Evolutionary conservation across 306 rosid species (phyloP).

Genomic region (Senna siamea): DNA sequence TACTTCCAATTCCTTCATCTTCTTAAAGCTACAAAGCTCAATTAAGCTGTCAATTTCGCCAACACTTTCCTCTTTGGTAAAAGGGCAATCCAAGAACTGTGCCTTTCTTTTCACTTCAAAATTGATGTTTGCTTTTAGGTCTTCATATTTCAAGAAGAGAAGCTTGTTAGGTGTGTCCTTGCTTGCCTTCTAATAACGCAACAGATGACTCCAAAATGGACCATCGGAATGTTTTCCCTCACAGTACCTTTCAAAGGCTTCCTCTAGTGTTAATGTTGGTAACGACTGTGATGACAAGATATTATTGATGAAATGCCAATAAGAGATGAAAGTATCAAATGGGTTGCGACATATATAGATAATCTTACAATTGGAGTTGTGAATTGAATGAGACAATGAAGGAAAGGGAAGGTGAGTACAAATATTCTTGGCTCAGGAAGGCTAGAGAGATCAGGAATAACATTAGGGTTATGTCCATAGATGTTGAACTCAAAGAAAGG

Average conservation of each 20-base stretch:
- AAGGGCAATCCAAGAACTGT: conserved; percentile 37
- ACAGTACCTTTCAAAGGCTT: conserved; percentile 50
- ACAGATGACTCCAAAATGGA: conserved; percentile 62
- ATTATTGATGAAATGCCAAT: conserved; percentile 35
- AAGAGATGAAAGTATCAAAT: conserved; percentile 56
- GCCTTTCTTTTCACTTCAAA: conserved; percentile 44
- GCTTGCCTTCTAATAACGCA: conserved; percentile 66
- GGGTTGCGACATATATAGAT: conserved; percentile 65
- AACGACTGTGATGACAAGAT: not conserved
- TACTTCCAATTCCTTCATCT: conserved; percentile 52
- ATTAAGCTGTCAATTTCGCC: conserved; percentile 46
- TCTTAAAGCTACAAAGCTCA: conserved; percentile 43
- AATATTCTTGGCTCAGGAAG: conserved; percentile 51
- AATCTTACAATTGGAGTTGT: conserved; percentile 39
- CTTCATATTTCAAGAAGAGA: not conserved
- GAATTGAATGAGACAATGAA: conserved; percentile 43
- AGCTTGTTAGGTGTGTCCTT: conserved; percentile 42
- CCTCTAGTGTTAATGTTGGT: conserved; percentile 40
- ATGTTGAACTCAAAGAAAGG: conserved; percentile 49
- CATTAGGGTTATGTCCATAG: conserved; percentile 9
- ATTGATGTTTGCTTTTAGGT: not conserved
- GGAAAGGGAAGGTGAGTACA: conserved; percentile 54
- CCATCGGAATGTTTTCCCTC: conserved; percentile 50
- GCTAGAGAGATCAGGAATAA: conserved; percentile 46
- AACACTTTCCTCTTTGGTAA: conserved; percentile 43